A percentile compares a stretch with the other conserved stretches of the same genome.
These are phyloP conservation scores for Fusarium chuoi DNA, from an alignment of 2,329 filamentous ascomycete species.

Conservation along the genomic window DNA sequence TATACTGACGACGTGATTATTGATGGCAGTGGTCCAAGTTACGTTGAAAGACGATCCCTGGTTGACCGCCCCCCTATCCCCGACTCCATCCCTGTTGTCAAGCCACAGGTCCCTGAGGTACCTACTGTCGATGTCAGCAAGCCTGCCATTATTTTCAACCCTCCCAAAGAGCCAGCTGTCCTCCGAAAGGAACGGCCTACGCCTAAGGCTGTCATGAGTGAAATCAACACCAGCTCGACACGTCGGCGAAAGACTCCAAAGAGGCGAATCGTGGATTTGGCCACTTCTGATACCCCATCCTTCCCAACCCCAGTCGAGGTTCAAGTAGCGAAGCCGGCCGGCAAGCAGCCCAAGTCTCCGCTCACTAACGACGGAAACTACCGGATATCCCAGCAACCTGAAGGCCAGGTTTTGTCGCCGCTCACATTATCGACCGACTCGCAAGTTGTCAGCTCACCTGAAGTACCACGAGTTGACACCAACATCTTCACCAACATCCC, in stretches of 20 bases:
- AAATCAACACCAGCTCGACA: slow-evolving; percentile 67
- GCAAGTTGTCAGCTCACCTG: slow-evolving; percentile 36
- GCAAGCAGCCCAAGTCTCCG: slow-evolving; percentile 34
- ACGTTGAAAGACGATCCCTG: slow-evolving; percentile 84
- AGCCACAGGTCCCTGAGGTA: slow-evolving; percentile 71
- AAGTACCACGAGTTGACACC: slow-evolving; percentile 43
- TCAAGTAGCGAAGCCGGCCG: slow-evolving; percentile 25
- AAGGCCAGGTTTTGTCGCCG: slow-evolving; percentile 50
- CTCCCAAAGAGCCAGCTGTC: slow-evolving; percentile 60
- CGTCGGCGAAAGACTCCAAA: slow-evolving; percentile 70
- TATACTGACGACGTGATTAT: slow-evolving; percentile 92
- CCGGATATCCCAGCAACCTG: slow-evolving; percentile 56
- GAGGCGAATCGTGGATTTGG: slow-evolving; percentile 72
- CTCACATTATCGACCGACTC: slow-evolving; percentile 47
- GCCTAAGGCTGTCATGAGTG: slow-evolving; percentile 65
- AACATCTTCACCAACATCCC: slow-evolving; percentile 35
- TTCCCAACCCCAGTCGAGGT: slow-evolving; percentile 47
- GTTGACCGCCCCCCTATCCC: slow-evolving; percentile 83
- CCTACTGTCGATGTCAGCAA: slow-evolving; percentile 75
- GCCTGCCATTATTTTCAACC: slow-evolving; percentile 67
- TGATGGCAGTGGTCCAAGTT: slow-evolving; percentile 84
- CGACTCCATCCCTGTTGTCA: slow-evolving; percentile 80
- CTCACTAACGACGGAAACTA: slow-evolving; percentile 52
- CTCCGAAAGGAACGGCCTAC: slow-evolving; percentile 69
- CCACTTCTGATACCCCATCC: slow-evolving; percentile 59